phyloP scores from a whole-genome alignment of 192 early-diverging fungal genomes.

The Podila horticola region DNA sequence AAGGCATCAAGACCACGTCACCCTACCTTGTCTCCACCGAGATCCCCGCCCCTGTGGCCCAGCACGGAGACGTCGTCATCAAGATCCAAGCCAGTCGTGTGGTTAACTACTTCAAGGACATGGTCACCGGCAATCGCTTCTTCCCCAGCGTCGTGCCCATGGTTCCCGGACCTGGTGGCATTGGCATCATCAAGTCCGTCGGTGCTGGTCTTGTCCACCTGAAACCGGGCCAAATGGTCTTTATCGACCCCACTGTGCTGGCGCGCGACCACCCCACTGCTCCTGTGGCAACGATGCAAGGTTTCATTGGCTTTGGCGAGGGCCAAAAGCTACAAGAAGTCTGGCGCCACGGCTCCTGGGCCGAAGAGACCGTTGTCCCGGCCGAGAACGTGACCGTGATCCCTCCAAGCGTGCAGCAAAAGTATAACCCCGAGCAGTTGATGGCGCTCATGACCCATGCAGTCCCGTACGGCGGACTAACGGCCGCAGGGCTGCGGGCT shows the following conservation, averaged over 20 bases:
- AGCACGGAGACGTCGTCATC: conserved; percentile 38
- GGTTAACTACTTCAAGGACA: conserved; percentile 21
- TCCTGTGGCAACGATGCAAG: conserved; percentile 40
- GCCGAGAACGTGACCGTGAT: conserved; percentile 39
- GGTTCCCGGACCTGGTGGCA: conserved; percentile 39
- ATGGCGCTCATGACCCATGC: conserved; percentile 22
- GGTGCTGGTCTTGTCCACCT: conserved; percentile 23
- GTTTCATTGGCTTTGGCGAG: conserved; percentile 18
- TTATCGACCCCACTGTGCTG: conserved; percentile 43
- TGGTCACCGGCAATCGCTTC: conserved; percentile 22
- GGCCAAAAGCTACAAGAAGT: conserved; percentile 16
- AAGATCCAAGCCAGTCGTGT: conserved; percentile 42
- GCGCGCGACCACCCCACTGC: conserved; percentile 38
- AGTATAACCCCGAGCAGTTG: conserved; percentile 6
- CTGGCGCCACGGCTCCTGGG: conserved; percentile 40
- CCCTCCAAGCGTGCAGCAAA: conserved; percentile 15
- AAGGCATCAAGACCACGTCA: conserved; percentile 12
- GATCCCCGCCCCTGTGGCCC: conserved; percentile 20
- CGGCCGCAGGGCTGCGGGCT: conserved; percentile 23
- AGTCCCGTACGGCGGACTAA: conserved; percentile 37
- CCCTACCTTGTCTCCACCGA: conserved; percentile 13
- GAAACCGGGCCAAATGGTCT: conserved; percentile 40
- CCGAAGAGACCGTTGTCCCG: conserved; percentile 35
- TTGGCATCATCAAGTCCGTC: conserved; percentile 34
- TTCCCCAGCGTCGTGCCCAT: conserved; percentile 34